Conservation (phyloP, 2,329 filamentous ascomycete genomes). For the Karstenula rhodostoma region DNA sequence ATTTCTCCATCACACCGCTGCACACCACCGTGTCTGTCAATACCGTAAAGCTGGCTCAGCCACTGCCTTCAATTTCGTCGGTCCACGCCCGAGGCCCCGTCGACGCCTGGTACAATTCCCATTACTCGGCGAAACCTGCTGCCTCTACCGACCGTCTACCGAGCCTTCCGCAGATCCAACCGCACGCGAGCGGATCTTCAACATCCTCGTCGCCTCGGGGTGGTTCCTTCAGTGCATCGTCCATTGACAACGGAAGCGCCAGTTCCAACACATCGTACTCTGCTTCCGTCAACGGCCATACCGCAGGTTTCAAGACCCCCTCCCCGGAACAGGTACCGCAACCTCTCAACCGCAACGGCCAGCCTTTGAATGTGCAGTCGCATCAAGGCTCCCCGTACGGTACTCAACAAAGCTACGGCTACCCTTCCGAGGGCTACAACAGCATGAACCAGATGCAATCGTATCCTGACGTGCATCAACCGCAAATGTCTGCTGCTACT, state of each 20-base stretch:
- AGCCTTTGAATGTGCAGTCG: slow-evolving; percentile 49
- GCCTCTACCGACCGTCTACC: slow-evolving; percentile 79
- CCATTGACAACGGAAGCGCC: slow-evolving; percentile 57
- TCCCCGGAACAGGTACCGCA: slow-evolving; percentile 71
- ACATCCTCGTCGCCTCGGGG: slow-evolving; percentile 78
- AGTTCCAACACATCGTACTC: slow-evolving; percentile 66
- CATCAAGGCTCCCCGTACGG: slow-evolving; percentile 51
- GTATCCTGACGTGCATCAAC: slow-evolving; percentile 84
- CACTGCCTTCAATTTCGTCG: slow-evolving; percentile 84
- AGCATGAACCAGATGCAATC: slow-evolving; percentile 83
- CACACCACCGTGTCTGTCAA: slow-evolving; percentile 44
- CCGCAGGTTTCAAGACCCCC: slow-evolving; percentile 75
- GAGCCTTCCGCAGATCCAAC: slow-evolving; percentile 73
- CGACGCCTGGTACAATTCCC: slow-evolving; percentile 76
- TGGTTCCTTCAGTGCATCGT: slow-evolving; percentile 73
- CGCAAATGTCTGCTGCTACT: slow-evolving; percentile 80
- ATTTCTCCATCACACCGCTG: slow-evolving; percentile 18
- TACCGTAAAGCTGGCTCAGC: slow-evolving; percentile 84
- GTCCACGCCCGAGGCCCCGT: slow-evolving; percentile 80
- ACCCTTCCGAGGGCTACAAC: slow-evolving; percentile 51
- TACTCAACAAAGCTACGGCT: slow-evolving; percentile 49
- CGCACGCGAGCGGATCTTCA: slow-evolving; percentile 70
- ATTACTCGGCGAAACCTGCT: slow-evolving; percentile 69
- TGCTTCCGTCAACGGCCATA: slow-evolving; percentile 61
- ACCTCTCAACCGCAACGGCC: slow-evolving; percentile 44